These are phyloP conservation scores for Malassezia brasiliensis DNA, from an alignment of 1,284 basidiomycete genomes.

Conservation along the genomic window DNA sequence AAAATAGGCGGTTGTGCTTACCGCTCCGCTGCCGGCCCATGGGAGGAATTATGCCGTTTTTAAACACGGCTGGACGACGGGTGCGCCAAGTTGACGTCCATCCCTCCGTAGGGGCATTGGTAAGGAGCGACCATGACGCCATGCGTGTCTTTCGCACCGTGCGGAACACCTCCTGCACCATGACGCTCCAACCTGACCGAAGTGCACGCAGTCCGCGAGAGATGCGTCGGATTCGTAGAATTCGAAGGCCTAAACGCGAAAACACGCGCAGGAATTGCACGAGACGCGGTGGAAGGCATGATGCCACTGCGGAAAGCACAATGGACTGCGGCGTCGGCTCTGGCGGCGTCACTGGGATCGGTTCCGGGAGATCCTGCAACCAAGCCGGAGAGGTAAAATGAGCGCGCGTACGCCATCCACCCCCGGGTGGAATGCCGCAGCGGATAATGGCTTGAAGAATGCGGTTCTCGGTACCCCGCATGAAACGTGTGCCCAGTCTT, in stretches of 20 bases:
- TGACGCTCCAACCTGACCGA: neutral
- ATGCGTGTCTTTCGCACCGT: slow-evolving; percentile 7
- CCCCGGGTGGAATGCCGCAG: slow-evolving; percentile 25
- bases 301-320: neutral
- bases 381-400: neutral
- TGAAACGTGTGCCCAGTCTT: slow-evolving; percentile 34
- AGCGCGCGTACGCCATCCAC: slow-evolving; percentile 10
- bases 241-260: neutral
- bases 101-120: neutral
- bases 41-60: neutral
- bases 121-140: slow-evolving; percentile 10
- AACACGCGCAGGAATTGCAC: neutral
- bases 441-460: slow-evolving; percentile 21
- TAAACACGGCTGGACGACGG: neutral
- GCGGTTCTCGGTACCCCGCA: slow-evolving; percentile 37
- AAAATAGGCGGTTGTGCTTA: neutral
- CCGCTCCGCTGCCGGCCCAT: neutral
- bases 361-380: neutral
- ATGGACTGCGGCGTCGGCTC: neutral
- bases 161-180: slow-evolving; percentile 4
- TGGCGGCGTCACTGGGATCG: neutral
- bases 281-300: neutral
- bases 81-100: slow-evolving; percentile 13
- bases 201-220: neutral
- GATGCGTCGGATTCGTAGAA: neutral